A percentile compares a stretch with the other conserved stretches of the same genome.
Conservation (phyloP, 495 filamentous ascomycete genomes). For the Podospora pseudopauciseta region DNA sequence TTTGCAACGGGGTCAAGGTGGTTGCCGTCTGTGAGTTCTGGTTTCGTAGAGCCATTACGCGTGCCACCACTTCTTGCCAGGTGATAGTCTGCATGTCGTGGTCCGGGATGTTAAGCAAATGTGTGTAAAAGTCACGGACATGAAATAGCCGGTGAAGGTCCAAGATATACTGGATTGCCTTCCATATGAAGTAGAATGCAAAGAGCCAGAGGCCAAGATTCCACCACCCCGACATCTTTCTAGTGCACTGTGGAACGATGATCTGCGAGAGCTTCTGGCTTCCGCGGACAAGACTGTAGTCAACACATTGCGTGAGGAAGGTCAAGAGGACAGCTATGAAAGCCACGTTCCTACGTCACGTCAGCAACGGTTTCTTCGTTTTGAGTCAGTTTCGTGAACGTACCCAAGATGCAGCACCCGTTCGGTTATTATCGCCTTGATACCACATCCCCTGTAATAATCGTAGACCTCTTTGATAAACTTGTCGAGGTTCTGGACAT, state of each 20-base stretch:
- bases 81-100: slow-evolving; percentile 92
- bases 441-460: slow-evolving; percentile 80
- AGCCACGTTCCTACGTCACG: slow-evolving; percentile 46
- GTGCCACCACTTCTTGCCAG: slow-evolving; percentile 90
- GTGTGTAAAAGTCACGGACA: slow-evolving; percentile 83
- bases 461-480: slow-evolving; percentile 88
- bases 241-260: slow-evolving; percentile 75
- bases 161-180: slow-evolving; percentile 68
- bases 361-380: slow-evolving; percentile 11
- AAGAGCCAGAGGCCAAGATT: slow-evolving; percentile 82
- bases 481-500: slow-evolving; percentile 85
- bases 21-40: slow-evolving; percentile 79
- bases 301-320: slow-evolving; percentile 82
- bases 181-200: slow-evolving; percentile 82
- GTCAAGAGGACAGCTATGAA: slow-evolving; percentile 84
- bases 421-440: slow-evolving; percentile 82
- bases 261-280: slow-evolving; percentile 75
- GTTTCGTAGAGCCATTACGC: slow-evolving; percentile 83
- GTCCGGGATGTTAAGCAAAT: slow-evolving; percentile 84
- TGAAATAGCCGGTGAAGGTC: slow-evolving; percentile 70
- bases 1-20: slow-evolving; percentile 48
- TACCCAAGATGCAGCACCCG: slow-evolving; percentile 71
- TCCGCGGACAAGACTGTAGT: slow-evolving; percentile 70
- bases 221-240: slow-evolving; percentile 75
- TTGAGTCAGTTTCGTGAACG: slow-evolving; percentile 26